Conservation (phyloP, 2,329 filamentous ascomycete species). For the Ascochyta pisi region DNA sequence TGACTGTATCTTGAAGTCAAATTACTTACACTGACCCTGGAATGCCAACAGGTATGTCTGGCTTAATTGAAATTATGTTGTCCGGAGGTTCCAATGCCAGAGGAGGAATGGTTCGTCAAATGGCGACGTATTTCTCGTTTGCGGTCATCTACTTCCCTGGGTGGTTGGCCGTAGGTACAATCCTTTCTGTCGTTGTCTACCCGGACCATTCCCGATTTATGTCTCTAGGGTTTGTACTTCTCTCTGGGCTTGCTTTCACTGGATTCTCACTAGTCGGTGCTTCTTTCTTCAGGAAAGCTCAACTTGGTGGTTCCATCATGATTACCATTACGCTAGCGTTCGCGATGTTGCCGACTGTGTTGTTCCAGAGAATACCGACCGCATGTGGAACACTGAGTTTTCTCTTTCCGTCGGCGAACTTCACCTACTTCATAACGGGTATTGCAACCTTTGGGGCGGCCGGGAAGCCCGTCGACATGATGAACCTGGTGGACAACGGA, state of each 20-base stretch:
- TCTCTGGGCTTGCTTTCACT: constrained; percentile 31
- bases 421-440: constrained; percentile 36
- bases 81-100: constrained; percentile 29
- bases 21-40: neutral
- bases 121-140: constrained; percentile 33
- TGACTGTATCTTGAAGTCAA: no score
- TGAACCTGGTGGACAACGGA: constrained; percentile 5
- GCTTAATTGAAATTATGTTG: constrained; percentile 37
- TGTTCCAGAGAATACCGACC: constrained; percentile 21
- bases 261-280: constrained; percentile 34
- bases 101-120: constrained; percentile 27
- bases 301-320: constrained; percentile 35
- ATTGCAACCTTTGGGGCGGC: constrained; percentile 27
- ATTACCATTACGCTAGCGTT: constrained; percentile 28
- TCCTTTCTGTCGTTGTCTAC: constrained; percentile 28
- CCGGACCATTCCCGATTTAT: constrained; percentile 24
- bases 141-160: constrained; percentile 36
- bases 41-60: constrained; percentile 21
- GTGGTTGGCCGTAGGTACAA: constrained; percentile 32
- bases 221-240: constrained; percentile 29
- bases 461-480: constrained; percentile 23
- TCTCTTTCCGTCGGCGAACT: constrained; percentile 31
- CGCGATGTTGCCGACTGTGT: constrained; percentile 29
- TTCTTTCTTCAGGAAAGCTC: constrained; percentile 37
- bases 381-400: constrained; percentile 25